Evolutionary conservation across 2,329 filamentous ascomycete species (phyloP).

Genomic region (Teratosphaeria nubilosa): DNA sequence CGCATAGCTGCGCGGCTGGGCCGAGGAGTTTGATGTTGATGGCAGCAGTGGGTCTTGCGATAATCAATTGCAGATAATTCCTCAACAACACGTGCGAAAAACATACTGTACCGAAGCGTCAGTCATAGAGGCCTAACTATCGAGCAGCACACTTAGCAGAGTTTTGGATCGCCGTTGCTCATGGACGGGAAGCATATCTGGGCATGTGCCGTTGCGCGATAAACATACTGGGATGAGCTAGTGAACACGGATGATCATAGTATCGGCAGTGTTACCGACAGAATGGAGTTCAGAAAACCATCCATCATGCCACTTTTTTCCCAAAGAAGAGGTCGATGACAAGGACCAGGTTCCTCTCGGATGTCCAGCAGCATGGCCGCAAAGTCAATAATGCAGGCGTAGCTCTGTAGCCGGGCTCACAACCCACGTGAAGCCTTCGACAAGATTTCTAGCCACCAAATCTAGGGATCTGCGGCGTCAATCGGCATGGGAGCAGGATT

Average conservation of each 20-base stretch:
- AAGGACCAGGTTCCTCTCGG: neutral
- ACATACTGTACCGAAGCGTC: neutral
- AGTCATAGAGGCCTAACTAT: neutral
- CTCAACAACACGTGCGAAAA: neutral
- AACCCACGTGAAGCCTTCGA: neutral
- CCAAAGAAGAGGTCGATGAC: neutral
- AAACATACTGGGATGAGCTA: neutral
- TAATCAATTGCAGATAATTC: neutral
- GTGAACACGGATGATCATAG: neutral
- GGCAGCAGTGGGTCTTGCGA: neutral
- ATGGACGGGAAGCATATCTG: neutral
- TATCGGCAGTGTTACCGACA: neutral
- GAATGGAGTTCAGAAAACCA: neutral
- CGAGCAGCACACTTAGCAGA: neutral
- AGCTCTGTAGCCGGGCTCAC: neutral
- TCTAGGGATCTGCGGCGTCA: neutral
- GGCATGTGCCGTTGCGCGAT: neutral
- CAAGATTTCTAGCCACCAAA: neutral
- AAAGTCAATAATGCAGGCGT: neutral
- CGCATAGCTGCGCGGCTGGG: neutral
- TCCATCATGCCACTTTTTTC: neutral
- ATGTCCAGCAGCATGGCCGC: neutral
- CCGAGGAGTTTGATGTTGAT: neutral
- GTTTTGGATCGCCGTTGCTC: neutral
- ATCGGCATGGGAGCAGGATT: neutral